Evolutionary conservation across 805 yeast genomes (phyloP).

Genomic region (Diddensiella transvaalensis): DNA sequence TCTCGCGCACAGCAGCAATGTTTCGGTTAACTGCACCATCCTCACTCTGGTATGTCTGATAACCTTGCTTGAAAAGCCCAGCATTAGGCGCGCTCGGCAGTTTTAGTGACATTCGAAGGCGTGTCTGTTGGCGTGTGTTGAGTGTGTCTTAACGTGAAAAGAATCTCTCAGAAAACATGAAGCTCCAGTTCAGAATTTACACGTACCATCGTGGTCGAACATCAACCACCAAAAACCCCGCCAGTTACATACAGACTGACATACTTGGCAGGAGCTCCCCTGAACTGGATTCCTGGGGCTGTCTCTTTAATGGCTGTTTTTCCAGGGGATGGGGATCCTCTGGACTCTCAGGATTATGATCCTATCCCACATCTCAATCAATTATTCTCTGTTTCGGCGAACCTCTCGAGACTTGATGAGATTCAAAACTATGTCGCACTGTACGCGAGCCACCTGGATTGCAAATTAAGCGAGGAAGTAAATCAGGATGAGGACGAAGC

Average conservation of each 20-base stretch:
- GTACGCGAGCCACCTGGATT: conserved; percentile 49
- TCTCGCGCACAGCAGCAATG: conserved; percentile 91
- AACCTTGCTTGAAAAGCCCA: conserved; percentile 94
- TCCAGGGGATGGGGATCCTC: conserved; percentile 8
- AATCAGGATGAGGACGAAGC: conserved; percentile 27
- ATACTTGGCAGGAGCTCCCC: too few relatives aligned
- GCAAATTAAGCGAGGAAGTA: conserved; percentile 41
- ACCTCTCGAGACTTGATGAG: conserved; percentile 49
- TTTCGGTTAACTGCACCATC: conserved; percentile 95
- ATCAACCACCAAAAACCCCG: background rate
- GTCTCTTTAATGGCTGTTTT: background rate
- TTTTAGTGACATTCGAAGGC: conserved; percentile 68
- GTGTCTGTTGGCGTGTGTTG: too few relatives aligned
- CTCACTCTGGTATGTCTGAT: conserved; percentile 76
- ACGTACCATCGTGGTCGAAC: background rate
- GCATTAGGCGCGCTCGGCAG: conserved; percentile 91
- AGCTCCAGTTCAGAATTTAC: background rate
- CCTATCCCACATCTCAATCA: conserved; percentile 51
- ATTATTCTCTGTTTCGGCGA: conserved; percentile 49
- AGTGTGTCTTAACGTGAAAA: background rate
- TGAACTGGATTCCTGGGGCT: too few relatives aligned
- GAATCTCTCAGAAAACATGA: background rate
- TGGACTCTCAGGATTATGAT: conserved; percentile 45
- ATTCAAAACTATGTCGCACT: conserved; percentile 47
- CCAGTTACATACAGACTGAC: background rate